Evolutionary conservation across 805 yeast genomes (phyloP).

Genomic region (Cyberlindnera euphorbiiphila): DNA sequence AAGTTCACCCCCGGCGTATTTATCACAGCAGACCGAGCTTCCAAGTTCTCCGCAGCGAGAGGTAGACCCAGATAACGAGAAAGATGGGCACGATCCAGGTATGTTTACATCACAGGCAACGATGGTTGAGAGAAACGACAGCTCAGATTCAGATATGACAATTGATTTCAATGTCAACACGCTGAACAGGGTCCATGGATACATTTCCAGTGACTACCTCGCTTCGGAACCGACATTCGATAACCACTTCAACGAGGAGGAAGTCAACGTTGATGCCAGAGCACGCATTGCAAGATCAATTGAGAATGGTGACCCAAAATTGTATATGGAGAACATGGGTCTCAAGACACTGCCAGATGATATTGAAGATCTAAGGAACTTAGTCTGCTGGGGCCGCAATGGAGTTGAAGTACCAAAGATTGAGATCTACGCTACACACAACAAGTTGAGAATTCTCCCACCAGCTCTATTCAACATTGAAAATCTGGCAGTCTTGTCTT

Average conservation of each 20-base stretch:
- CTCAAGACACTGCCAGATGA: conserved; percentile 53
- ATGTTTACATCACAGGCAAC: conserved; percentile 25
- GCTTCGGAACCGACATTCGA: conserved; percentile 16
- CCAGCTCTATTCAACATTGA: conserved; percentile 48
- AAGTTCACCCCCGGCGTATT: conserved; percentile 24
- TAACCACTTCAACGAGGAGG: conserved; percentile 20
- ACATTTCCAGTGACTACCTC: conserved; percentile 22
- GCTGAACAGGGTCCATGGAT: conserved; percentile 23
- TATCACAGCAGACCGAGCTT: conserved; percentile 4
- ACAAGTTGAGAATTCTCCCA: conserved; percentile 43
- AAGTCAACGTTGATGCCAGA: conserved; percentile 30
- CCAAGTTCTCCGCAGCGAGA: conserved; percentile 20
- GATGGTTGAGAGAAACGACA: conserved; percentile 10
- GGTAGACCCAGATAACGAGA: background rate
- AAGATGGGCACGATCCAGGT: conserved; percentile 1
- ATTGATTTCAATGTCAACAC: conserved; percentile 26
- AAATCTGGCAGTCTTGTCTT: conserved; percentile 46
- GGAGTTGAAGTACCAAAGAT: conserved; percentile 35
- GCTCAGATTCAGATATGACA: conserved; percentile 16
- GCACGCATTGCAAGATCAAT: conserved; percentile 42
- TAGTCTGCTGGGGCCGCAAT: conserved; percentile 40
- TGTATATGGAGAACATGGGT: conserved; percentile 45
- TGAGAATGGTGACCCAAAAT: conserved; percentile 42
- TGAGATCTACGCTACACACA: conserved; percentile 50
- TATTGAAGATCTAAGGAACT: conserved; percentile 50